These are phyloP conservation scores for Rugonectria rugulosa DNA, from an alignment of 2,329 filamentous ascomycete genomes.

Conservation along the genomic window DNA sequence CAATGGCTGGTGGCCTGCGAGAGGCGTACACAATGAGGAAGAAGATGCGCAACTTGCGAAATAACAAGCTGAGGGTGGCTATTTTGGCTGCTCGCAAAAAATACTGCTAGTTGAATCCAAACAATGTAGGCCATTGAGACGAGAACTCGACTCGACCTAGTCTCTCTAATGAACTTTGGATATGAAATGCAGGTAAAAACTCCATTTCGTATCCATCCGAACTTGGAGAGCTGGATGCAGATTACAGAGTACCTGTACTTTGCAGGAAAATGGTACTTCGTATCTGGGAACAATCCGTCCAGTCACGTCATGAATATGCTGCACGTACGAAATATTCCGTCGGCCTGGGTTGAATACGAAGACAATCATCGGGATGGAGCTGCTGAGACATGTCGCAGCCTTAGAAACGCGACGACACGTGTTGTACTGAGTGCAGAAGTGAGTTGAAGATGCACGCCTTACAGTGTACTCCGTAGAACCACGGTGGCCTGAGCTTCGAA, in stretches of 20 bases:
- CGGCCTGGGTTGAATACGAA: not conserved
- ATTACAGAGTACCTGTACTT: too few relatives aligned
- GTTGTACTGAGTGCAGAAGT: not conserved
- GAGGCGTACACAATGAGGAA: not conserved
- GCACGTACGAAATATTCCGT: too few relatives aligned
- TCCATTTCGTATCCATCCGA: too few relatives aligned
- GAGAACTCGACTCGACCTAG: not conserved
- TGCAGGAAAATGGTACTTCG: too few relatives aligned
- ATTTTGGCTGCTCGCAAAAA: too few relatives aligned
- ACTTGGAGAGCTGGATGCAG: too few relatives aligned
- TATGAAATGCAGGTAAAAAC: not conserved
- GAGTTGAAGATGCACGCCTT: conserved; percentile 7
- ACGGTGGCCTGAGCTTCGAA: not conserved
- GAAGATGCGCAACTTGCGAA: not conserved
- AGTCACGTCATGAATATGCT: conserved; percentile 5
- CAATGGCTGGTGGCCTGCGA: not conserved
- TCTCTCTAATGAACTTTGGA: too few relatives aligned
- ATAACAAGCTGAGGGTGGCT: too few relatives aligned
- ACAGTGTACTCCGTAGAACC: conserved; percentile 5
- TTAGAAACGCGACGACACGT: conserved; percentile 13
- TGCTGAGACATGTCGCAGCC: conserved; percentile 7
- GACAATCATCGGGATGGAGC: not conserved
- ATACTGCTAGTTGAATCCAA: not conserved
- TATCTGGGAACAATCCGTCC: too few relatives aligned
- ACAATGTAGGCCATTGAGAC: conserved; percentile 9